phyloP scores from a whole-genome alignment of 192 early-diverging fungal species.

The Helicostylum pulchrum region DNA sequence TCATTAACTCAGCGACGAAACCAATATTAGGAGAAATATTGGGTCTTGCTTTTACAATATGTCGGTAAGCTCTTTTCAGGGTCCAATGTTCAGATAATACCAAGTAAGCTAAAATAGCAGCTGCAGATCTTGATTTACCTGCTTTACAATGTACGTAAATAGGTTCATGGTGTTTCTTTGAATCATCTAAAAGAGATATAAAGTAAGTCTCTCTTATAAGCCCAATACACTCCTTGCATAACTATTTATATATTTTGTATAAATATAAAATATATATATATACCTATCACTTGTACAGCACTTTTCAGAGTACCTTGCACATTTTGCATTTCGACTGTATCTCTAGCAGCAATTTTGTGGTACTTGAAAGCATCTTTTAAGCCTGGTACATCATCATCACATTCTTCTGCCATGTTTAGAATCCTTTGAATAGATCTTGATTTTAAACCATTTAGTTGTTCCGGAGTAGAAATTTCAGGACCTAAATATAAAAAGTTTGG shows the following conservation, averaged over 20 bases:
- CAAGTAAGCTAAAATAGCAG: constrained; percentile 68
- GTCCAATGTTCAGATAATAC: constrained; percentile 59
- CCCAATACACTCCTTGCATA: not conserved
- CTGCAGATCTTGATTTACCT: constrained; percentile 72
- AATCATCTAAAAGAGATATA: constrained; percentile 19
- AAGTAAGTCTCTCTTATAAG: constrained; percentile 5
- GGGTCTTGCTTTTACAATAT: constrained; percentile 58
- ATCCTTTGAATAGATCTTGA: constrained; percentile 60
- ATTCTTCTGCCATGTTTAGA: constrained; percentile 79
- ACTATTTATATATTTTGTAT: not conserved
- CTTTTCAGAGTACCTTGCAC: constrained; percentile 54
- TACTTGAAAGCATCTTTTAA: constrained; percentile 41
- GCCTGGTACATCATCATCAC: constrained; percentile 47
- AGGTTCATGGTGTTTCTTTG: constrained; percentile 35
- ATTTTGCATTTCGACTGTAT: constrained; percentile 63
- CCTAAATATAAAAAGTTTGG: constrained; percentile 65
- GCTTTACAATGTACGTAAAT: constrained; percentile 81
- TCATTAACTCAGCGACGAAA: constrained; percentile 68
- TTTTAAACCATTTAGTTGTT: constrained; percentile 53
- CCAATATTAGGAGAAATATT: constrained; percentile 76
- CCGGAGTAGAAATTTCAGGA: constrained; percentile 56
- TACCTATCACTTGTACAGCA: constrained; percentile 70
- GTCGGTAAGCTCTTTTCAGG: constrained; percentile 62
- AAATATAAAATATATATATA: not conserved
- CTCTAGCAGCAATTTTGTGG: constrained; percentile 52